phyloP scores from a whole-genome alignment of 2,329 filamentous ascomycete genomes.

The Paradendryphiella salina region DNA sequence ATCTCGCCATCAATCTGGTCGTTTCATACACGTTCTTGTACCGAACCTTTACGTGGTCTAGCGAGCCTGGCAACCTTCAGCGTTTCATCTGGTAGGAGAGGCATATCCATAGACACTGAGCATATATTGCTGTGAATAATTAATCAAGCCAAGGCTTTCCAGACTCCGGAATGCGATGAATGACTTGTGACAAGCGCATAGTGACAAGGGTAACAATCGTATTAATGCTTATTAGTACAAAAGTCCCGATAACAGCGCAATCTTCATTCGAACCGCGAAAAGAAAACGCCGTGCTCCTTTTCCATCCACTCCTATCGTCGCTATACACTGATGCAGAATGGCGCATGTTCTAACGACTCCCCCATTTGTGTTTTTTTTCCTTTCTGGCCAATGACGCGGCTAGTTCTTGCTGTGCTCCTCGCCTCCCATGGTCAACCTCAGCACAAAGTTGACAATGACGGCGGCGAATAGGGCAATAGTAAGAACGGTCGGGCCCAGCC shows the following conservation, averaged over 20 bases:
- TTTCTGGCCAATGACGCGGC: not conserved
- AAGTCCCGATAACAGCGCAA: not conserved
- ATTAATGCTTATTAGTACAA: conserved; percentile 2
- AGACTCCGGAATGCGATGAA: no score
- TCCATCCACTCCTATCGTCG: not conserved
- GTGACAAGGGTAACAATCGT: not conserved
- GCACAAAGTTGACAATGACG: conserved; percentile 93
- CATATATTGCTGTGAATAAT: not conserved
- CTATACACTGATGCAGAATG: not conserved
- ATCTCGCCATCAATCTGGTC: conserved; percentile 63
- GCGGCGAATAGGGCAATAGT: conserved; percentile 83
- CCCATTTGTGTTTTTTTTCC: not conserved
- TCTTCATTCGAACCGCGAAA: not conserved
- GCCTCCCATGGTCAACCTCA: conserved; percentile 51
- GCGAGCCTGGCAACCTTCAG: conserved; percentile 64
- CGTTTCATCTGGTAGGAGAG: conserved; percentile 69
- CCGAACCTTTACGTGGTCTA: conserved; percentile 68
- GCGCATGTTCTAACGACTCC: not conserved
- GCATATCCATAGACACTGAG: not conserved
- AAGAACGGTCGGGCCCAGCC: conserved; percentile 88
- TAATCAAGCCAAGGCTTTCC: no score
- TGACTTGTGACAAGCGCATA: no score
- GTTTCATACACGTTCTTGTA: conserved; percentile 74
- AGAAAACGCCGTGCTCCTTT: conserved; percentile 2
- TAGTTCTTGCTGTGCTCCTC: conserved; percentile 17